phyloP scores from a whole-genome alignment of 2,329 filamentous ascomycete species.

The Salinomyces thailandicus region DNA sequence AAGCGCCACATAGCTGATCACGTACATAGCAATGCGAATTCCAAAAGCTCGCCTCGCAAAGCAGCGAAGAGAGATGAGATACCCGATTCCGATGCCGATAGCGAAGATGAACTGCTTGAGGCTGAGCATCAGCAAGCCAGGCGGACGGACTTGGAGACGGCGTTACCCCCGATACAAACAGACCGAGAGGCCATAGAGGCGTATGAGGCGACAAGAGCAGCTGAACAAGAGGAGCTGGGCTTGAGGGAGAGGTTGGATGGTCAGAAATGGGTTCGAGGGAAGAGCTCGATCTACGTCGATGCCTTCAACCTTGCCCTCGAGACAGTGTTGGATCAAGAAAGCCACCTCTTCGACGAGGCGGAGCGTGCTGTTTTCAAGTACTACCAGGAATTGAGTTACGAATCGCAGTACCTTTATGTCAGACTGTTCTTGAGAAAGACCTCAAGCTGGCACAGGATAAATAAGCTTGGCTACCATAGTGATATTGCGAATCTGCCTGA shows the following conservation, averaged over 20 bases:
- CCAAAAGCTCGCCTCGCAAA: conserved; percentile 11
- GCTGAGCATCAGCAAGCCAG: conserved; percentile 22
- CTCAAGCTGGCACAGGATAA: conserved; percentile 78
- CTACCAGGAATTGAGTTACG: conserved; percentile 67
- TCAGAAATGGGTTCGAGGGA: conserved; percentile 59
- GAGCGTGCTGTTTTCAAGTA: conserved; percentile 66
- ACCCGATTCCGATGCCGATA: conserved; percentile 24
- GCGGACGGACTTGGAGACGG: conserved; percentile 60
- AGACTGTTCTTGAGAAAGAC: conserved; percentile 87
- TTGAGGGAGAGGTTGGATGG: conserved; percentile 44
- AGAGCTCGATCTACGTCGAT: conserved; percentile 90
- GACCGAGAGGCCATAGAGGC: conserved; percentile 65
- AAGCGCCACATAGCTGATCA: conserved; percentile 23
- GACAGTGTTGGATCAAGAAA: conserved; percentile 80
- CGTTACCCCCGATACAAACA: conserved; percentile 55
- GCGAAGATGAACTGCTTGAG: conserved; percentile 19
- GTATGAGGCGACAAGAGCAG: conserved; percentile 61
- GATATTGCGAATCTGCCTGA: conserved; percentile 66
- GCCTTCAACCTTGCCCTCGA: conserved; percentile 89
- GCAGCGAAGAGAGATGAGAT: conserved; percentile 12
- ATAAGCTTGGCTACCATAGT: conserved; percentile 64
- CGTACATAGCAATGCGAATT: conserved; percentile 13
- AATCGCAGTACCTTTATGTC: conserved; percentile 90
- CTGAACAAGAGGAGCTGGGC: conserved; percentile 34
- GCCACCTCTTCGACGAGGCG: conserved; percentile 71